Base-by-base conservation (phyloP, 176 grass and related monocot species). In the Avena eriantha region DNA sequence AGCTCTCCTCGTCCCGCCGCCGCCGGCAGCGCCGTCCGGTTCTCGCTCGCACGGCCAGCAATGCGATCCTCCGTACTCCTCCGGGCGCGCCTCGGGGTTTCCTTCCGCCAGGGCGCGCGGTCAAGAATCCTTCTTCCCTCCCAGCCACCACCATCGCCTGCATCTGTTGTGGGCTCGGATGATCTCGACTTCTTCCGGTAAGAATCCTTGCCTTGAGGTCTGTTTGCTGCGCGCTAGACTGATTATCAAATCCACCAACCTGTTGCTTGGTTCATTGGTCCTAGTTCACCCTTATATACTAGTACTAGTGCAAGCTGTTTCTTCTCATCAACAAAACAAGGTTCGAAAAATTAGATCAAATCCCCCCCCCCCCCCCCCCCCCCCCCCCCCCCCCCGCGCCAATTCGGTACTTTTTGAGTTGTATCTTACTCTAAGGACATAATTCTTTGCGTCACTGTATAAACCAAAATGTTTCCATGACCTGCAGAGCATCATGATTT, bases 401-500 rank as follows among this genome's bases (percentile, higher is more conserved):
- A 81, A 23, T 86, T 55, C 18, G 39, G 72, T 70, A 55, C 50
- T 77, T 69, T 45, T 70, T 8, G 39, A 72, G 16, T 41, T 57
- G 19, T 31, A 51, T 4, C 22, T 69, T 89, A 55, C 29, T 39
- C 12, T n/a, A 3, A 84, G 53, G 29, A 10, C n/a, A 39, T 53
- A 79, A 78, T 72, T 78, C 53, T 45, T 39, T 21, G 3, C 36
- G 68, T 79, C 47, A 34, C 47, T 79, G 56, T 79, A 59, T 85
- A 59, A 77, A 18, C n/a, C 36, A 39, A 39, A 84, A 72, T 87
- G 41, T 31, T 80, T 26, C 22, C 7, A 21, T 87, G 46, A 56
- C 89, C 7, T 92, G 34, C 79, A 96, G 93, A 83, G 55, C 69
- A 77, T 90, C 78, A 51, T 80, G 36, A 82, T 79, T 48, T 85